Percentiles rank a stretch among this genome's conserved stretches.
Conservation (phyloP, 2,329 filamentous ascomycete genomes). For the Dothiorella sarmentorum region DNA sequence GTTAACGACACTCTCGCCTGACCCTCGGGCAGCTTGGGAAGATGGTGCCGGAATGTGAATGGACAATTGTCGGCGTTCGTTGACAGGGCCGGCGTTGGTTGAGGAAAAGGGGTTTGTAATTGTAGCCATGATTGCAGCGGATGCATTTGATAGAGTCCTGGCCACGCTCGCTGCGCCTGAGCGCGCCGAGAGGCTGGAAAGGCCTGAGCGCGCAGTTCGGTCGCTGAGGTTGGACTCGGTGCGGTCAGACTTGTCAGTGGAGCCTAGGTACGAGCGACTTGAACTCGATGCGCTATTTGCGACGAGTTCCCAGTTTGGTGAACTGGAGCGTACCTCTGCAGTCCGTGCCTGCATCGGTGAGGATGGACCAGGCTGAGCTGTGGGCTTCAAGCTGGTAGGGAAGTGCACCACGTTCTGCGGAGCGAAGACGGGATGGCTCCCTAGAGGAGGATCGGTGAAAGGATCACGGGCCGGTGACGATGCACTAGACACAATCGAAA, state of each 20-base stretch:
- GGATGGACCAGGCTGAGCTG: conserved; percentile 22
- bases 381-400: conserved; percentile 9
- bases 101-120: conserved; percentile 32
- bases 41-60: background rate
- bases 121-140: conserved; percentile 36
- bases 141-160: conserved; percentile 46
- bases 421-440: conserved; percentile 28
- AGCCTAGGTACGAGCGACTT: conserved; percentile 35
- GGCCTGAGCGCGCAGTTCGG: conserved; percentile 40
- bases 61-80: background rate
- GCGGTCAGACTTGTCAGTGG: conserved; percentile 52
- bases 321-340: conserved; percentile 12
- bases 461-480: conserved; percentile 36
- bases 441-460: conserved; percentile 39
- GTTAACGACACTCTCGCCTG: conserved; percentile 37
- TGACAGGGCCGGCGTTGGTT: conserved; percentile 31
- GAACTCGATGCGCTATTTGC: background rate
- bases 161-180: conserved; percentile 40
- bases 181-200: conserved; percentile 42
- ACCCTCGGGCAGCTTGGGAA: conserved; percentile 17
- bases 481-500: conserved; percentile 24
- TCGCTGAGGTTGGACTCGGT: conserved; percentile 57
- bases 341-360: conserved; percentile 24
- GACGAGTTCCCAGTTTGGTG: conserved; percentile 13
- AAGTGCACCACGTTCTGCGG: conserved; percentile 7